A percentile compares a stretch with the other conserved stretches of the same genome.
phyloP scores from a whole-genome alignment of 768 basidiomycete species.

The Ramaria sp. region DNA sequence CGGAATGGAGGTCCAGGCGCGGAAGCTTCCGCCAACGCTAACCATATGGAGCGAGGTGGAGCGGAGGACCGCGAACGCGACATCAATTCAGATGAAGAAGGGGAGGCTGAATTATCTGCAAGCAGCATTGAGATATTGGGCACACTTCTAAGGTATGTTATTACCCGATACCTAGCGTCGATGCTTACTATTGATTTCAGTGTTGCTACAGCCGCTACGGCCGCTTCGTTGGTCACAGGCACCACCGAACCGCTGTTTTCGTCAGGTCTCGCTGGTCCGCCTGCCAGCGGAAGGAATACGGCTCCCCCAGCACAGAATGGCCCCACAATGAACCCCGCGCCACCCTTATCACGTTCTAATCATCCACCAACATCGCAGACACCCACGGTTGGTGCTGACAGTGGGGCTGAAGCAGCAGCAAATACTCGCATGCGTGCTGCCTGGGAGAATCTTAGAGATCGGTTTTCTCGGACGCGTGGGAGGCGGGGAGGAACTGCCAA shows the following conservation, averaged over 20 bases:
- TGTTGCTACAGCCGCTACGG: conserved; percentile 87
- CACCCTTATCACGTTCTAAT: neutral
- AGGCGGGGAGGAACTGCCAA: neutral
- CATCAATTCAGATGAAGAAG: conserved; percentile 4
- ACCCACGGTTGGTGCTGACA: neutral
- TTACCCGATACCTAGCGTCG: neutral
- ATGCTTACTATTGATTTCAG: conserved; percentile 26
- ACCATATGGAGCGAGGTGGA: neutral
- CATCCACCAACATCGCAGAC: conserved; percentile 7
- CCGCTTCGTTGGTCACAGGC: conserved; percentile 72
- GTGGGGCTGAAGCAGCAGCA: neutral
- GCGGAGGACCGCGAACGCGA: neutral
- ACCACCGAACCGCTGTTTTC: conserved; percentile 55
- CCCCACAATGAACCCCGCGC: conserved; percentile 7
- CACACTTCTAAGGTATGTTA: conserved; percentile 63
- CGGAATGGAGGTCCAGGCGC: neutral
- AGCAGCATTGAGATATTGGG: conserved; percentile 70
- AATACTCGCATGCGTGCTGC: conserved; percentile 3
- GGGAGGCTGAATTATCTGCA: conserved; percentile 3
- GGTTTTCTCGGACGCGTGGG: conserved; percentile 3
- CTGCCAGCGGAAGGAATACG: conserved; percentile 15
- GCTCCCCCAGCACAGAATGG: conserved; percentile 10
- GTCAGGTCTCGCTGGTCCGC: conserved; percentile 33
- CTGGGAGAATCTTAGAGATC: conserved; percentile 8
- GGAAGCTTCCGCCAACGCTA: neutral